Percentiles rank a stretch among this genome's conserved stretches.
Conservation (phyloP, 2,329 filamentous ascomycete genomes). For the Sporothrix variecibatus region DNA sequence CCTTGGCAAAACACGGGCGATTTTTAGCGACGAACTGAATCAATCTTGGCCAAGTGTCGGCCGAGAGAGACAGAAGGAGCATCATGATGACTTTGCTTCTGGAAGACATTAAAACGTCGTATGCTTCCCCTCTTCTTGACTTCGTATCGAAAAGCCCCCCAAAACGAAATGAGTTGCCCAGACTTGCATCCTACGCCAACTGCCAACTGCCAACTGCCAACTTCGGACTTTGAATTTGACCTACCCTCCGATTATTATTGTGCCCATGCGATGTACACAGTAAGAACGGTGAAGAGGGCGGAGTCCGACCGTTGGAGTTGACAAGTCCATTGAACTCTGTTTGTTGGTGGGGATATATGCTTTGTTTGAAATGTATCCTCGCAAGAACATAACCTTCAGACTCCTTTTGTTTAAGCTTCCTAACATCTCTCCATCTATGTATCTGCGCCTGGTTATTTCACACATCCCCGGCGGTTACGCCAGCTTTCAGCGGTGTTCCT, state of each 20-base stretch:
- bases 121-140: background rate
- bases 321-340: too few relatives aligned
- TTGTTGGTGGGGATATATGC: too few relatives aligned
- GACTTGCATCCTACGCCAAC: background rate
- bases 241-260: background rate
- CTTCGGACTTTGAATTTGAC: background rate
- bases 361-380: too few relatives aligned
- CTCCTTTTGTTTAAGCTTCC: background rate
- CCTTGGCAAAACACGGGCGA: background rate
- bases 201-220: background rate
- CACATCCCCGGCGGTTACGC: background rate
- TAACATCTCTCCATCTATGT: background rate
- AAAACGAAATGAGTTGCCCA: background rate
- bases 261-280: background rate
- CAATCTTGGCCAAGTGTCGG: background rate
- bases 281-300: background rate
- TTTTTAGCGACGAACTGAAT: background rate
- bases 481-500: background rate
- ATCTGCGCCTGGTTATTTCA: background rate
- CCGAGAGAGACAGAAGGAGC: background rate
- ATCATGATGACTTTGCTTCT: background rate
- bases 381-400: background rate
- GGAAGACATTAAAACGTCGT: background rate
- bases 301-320: background rate
- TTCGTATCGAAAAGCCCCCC: background rate